A percentile compares a stretch with the other conserved stretches of the same genome.
Conservation (phyloP, 345 rosid genomes). For the Gossypium longicalyx region DNA sequence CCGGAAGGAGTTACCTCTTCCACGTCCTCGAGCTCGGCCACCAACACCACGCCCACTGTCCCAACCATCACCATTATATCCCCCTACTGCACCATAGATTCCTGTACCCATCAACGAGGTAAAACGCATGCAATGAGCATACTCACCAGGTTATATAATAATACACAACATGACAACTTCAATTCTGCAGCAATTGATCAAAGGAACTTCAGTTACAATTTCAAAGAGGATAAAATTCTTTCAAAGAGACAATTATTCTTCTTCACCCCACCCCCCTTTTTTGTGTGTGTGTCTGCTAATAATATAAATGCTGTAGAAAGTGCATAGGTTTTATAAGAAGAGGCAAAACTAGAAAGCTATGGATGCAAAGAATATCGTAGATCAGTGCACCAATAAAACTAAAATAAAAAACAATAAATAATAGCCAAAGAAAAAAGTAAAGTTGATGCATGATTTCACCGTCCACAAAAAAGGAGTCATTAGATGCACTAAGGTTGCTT, state of each 20-base stretch:
- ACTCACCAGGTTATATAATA: not conserved
- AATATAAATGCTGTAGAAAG: not conserved
- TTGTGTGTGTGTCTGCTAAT: not conserved
- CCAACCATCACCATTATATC: slow-evolving; percentile 25
- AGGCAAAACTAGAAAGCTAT: not conserved
- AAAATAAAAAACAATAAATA: not conserved
- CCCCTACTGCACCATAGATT: slow-evolving; percentile 19
- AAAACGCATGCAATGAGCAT: not conserved
- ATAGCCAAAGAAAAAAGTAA: not conserved
- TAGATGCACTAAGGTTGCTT: slow-evolving; percentile 1
- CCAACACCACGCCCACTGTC: slow-evolving; percentile 26
- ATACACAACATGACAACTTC: not conserved
- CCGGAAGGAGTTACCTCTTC: slow-evolving; percentile 20
- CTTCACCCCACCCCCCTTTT: not conserved
- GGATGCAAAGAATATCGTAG: not conserved
- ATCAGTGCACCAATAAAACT: not conserved
- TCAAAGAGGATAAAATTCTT: not conserved
- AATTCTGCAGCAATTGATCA: not conserved
- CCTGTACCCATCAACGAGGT: slow-evolving; percentile 17
- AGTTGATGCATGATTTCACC: not conserved
- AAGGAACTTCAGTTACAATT: not conserved
- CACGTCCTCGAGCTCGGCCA: slow-evolving; percentile 29
- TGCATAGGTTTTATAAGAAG: not conserved
- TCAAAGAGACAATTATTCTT: not conserved
- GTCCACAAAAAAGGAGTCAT: not conserved